Base-by-base conservation (phyloP, 2,329 filamentous ascomycete species). In the Arthrinium puccinioides region DNA sequence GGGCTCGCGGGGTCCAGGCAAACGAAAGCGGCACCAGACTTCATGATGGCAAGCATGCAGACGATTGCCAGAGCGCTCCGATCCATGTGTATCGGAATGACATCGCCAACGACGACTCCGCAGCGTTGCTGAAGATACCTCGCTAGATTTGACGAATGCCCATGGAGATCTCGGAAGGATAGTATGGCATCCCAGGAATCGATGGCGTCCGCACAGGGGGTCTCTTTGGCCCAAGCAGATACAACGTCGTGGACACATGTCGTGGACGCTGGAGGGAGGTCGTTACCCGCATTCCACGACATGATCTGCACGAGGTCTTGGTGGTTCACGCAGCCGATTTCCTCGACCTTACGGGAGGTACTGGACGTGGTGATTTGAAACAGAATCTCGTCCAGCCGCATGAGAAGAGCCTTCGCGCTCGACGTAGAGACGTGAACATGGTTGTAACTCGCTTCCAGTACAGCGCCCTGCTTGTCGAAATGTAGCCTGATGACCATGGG, bases 71-170 rank as follows among this genome's bases (percentile, higher is more conserved):
- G 21, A 4, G 15, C 28, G 15, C 25, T 57, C 43, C 61, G 61
- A 11, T 60, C 53, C 32, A 60, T 60, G 30, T 49, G 54, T 20
- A 64, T 36, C 0, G 59, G 56, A 4, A 63, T 49, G 0, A 60
- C 20, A 2, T 43, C 42, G 18, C 58, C 60, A 0, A 47, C 46
- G 0, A 40, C 38, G 6, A 66, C 45, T 7, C 50, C 45, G 2
- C 40, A 32, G 8, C 45, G 32, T 11, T 45, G 36, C n/a, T n/a
- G n/a, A 6, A 57, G 44, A 13, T 45, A 38, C 2, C 13, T 10
- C 11, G 55, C 51, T 7, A 57, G 40, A 6, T 42, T 40, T 11
- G 40, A 39, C 8, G 53, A 45, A 6, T 44, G 32, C n/a, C 31
- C 28, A 28, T 55, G 49, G 7, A 61, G 43, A 32, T 57, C 44